Evolutionary conservation across 2,329 filamentous ascomycete species (phyloP).

Genomic region (Thielaviopsis ethacetica): DNA sequence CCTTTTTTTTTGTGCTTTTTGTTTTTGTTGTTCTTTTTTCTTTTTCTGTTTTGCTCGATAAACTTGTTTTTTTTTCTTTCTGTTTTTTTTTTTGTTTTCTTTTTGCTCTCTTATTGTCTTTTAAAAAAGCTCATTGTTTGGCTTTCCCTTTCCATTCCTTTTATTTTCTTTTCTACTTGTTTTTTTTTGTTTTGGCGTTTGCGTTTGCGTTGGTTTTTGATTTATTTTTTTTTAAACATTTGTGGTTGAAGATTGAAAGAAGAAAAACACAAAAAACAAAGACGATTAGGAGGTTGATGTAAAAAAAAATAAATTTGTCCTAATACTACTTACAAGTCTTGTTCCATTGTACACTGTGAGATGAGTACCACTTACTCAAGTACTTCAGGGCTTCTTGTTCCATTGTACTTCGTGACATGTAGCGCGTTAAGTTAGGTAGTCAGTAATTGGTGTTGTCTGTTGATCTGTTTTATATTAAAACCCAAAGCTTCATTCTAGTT

Average conservation of each 20-base stretch:
- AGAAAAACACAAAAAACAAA: background rate
- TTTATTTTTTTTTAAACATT: background rate
- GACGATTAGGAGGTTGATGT: background rate
- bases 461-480: too few species aligned
- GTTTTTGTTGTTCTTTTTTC: constrained; percentile 2
- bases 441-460: too few species aligned
- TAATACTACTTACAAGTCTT: background rate
- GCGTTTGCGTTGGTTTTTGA: background rate
- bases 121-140: too few species aligned
- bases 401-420: too few species aligned
- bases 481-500: background rate
- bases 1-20: background rate
- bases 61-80: constrained; percentile 1
- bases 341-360: too few species aligned
- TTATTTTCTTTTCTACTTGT: constrained; percentile 2
- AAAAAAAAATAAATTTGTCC: background rate
- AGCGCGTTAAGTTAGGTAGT: too few species aligned
- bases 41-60: background rate
- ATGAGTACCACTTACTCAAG: too few species aligned
- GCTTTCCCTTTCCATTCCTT: background rate
- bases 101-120: background rate
- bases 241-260: background rate
- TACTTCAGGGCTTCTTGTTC: background rate
- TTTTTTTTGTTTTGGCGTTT: background rate
- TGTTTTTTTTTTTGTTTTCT: background rate